Evolutionary conservation across 768 basidiomycete genomes (phyloP).

Genomic region (Chalciporus piperatus): DNA sequence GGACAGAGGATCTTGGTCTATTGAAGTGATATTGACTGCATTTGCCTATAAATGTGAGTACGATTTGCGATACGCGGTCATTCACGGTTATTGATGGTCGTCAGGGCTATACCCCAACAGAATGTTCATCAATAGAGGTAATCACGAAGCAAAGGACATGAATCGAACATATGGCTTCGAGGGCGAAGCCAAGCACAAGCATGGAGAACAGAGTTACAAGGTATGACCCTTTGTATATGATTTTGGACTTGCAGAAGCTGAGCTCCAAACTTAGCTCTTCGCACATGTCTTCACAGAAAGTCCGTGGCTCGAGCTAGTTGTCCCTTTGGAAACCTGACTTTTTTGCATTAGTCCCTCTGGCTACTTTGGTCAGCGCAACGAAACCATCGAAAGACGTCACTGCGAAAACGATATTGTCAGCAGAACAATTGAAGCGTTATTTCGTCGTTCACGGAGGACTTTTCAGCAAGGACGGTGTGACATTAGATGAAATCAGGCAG

Average conservation of each 20-base stretch:
- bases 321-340: constrained; percentile 4
- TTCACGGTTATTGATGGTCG: constrained; percentile 10
- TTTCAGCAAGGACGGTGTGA: constrained; percentile 94
- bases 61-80: neutral
- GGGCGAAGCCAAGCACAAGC: constrained; percentile 95
- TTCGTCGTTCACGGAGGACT: constrained; percentile 96
- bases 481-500: constrained; percentile 87
- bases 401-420: constrained; percentile 66
- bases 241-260: constrained; percentile 2
- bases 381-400: constrained; percentile 44
- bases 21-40: constrained; percentile 88
- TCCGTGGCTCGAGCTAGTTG: constrained; percentile 35
- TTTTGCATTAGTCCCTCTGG: constrained; percentile 71
- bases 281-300: constrained; percentile 90
- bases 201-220: constrained; percentile 94
- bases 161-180: constrained; percentile 93
- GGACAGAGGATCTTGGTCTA: constrained; percentile 94
- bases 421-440: constrained; percentile 81
- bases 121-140: constrained; percentile 94
- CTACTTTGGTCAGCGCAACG: constrained; percentile 79
- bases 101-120: constrained; percentile 86
- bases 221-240: constrained; percentile 32
- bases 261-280: constrained; percentile 59
- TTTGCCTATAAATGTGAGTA: constrained; percentile 91
- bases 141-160: constrained; percentile 98